Evolutionary conservation across 257 asterid species (phyloP), one percentile per base, ranked within the genome.

Genomic region (Thymus quinquecostatus): DNA sequence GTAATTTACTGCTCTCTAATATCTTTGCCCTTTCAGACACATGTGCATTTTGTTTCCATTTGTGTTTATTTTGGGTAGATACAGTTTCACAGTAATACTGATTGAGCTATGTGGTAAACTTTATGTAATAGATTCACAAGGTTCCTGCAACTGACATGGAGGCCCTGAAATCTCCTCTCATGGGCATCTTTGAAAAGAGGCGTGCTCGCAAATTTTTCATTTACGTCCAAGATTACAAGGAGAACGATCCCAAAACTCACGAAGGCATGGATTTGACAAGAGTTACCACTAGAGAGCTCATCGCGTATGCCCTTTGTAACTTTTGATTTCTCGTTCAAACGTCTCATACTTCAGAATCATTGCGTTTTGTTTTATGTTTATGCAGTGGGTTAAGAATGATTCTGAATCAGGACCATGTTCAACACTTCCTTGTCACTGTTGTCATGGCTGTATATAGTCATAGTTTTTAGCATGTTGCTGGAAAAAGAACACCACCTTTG

Each of bases 141-240:
- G 97, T 91, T 72, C 97, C 96, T 30, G 91, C 96, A 73, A 90
- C 87, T 80, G 96, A 94, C 80, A 87, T 93, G 91, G 98, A 94
- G 83, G 97, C 97, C 69, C 88, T 94, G 69, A 94, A 86, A 82
- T 94, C 98, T 71, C 98, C 98, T 73, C 90, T 94, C 64, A 94
- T 94, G 98, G 97, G 98, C 54, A 85, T 94, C 68, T 91, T 94
- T 70, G 98, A 94, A 81, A 94, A 94, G 88, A 91, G 98, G 2
- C 97, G 97, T 73, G 98, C 98, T 57, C 82, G 96, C 10, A 94
- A 94, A 69, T 94, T 91, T 83, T 94, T 94, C 85, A 85, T 91
- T 67, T 94, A 89, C 77, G 97, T 91, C 80, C 98, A 94, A 77
- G 87, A 91, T 66, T 94, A 91, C 82, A 79, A 86, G 2, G 98